Percentiles rank a stretch among this genome's conserved stretches.
Conservation (phyloP, 2,329 filamentous ascomycete species). For the Colletotrichum falcatum region DNA sequence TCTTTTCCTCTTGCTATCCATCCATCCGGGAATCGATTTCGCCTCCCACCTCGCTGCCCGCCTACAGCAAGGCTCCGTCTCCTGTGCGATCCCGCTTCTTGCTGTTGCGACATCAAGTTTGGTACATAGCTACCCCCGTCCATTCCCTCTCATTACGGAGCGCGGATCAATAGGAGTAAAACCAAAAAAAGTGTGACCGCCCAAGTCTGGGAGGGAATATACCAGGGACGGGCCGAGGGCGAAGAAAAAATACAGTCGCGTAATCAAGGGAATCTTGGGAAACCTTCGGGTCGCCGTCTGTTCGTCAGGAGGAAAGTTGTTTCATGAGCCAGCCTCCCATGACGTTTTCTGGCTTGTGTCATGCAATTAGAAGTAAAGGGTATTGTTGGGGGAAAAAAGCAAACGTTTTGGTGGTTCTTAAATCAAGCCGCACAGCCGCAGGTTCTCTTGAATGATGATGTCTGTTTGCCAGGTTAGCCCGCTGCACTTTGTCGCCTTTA, state of each 20-base stretch:
- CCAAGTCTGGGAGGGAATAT: slow-evolving; percentile 28
- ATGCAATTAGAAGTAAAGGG: slow-evolving; percentile 53
- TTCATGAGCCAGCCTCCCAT: slow-evolving; percentile 42
- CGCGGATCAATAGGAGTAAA: slow-evolving; percentile 34
- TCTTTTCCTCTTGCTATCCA: slow-evolving; percentile 42
- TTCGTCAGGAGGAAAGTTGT: slow-evolving; percentile 36
- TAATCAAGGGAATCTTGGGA: slow-evolving; percentile 40
- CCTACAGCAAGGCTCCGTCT: neutral
- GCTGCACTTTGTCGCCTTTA: slow-evolving; percentile 16
- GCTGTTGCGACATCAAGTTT: slow-evolving; percentile 37
- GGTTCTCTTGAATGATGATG: slow-evolving; percentile 99
- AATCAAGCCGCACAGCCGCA: slow-evolving; percentile 96
- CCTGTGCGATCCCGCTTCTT: slow-evolving; percentile 21
- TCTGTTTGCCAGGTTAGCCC: slow-evolving; percentile 64
- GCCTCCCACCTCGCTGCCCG: slow-evolving; percentile 6
- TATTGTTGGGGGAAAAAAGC: slow-evolving; percentile 56
- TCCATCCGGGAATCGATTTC: slow-evolving; percentile 28
- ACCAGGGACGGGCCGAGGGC: slow-evolving; percentile 29
- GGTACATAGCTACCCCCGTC: slow-evolving; percentile 34
- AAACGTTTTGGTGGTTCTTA: slow-evolving; percentile 62
- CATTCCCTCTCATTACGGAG: slow-evolving; percentile 25
- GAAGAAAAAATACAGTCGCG: slow-evolving; percentile 41
- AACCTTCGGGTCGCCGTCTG: slow-evolving; percentile 40
- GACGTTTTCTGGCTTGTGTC: slow-evolving; percentile 41
- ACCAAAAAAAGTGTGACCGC: slow-evolving; percentile 31